Evolutionary conservation across 352 stramenopile genomes (phyloP), one percentile per base, ranked within the genome.

Genomic region (Globisporangium middletonii): DNA sequence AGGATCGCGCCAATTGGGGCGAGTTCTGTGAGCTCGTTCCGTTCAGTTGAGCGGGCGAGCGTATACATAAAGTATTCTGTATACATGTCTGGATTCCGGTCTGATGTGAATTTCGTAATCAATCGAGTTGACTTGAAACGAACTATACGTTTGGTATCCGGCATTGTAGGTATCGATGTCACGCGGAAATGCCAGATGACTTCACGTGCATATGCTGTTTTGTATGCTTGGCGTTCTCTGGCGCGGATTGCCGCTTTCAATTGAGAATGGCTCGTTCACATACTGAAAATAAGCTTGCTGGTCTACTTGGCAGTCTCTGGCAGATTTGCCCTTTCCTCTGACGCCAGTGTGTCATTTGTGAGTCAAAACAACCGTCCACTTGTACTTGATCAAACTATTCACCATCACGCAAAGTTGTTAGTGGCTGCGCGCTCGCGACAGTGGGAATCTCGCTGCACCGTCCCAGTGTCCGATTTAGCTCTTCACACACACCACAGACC

Each of bases 381-480:
- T 48, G 7, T 16, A 27, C 16, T 27, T 26, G 2, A 6, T 3
- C 8, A 23, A 18, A 16, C 8, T 12, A 26, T 48, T 5, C 6
- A 4, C 13, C 12, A 12, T 19, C 19, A 23, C 41, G 2, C 8
- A 19, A 46, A 19, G 13, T 5, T 46, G 41, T 46, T 46, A 19
- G 4, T 46, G 41, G 41, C 13, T 46, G 18, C 13, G 13, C 41
- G 4, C 18, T 46, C 41, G 4, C 18, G 13, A 19, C 41, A 19
- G 13, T 46, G 41, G 18, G 41, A 55, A 43, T 30, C 26, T 45
- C 41, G 41, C 41, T 45, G 13, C 41, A 9, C 41, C 4, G 18
- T 46, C 15, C 28, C 49, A 63, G 57, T 57, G 50, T 57, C n/a
- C 45, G 19, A 63, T 49, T 49, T 54, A 53, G 57, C 49, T 42